These are phyloP conservation scores for Hymenoscyphus salicellus DNA, from an alignment of 2,329 filamentous ascomycete genomes.

Conservation along the genomic window DNA sequence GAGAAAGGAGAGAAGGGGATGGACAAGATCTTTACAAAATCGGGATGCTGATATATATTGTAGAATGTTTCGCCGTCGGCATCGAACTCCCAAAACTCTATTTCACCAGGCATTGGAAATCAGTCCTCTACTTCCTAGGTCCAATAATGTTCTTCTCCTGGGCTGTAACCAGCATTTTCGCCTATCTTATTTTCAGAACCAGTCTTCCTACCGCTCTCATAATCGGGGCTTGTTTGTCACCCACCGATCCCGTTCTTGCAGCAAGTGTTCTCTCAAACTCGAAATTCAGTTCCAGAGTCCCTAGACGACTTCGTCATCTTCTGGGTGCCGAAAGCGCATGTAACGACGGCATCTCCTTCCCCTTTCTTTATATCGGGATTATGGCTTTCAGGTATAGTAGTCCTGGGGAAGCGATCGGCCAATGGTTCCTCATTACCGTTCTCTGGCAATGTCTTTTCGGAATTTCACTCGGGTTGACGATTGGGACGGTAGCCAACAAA, in stretches of 20 bases:
- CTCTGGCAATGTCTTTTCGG: conserved; percentile 54
- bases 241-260: conserved; percentile 55
- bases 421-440: conserved; percentile 53
- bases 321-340: conserved; percentile 53
- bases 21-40: too few relatives aligned
- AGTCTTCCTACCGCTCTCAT: conserved; percentile 46
- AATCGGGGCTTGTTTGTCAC: conserved; percentile 53
- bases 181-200: conserved; percentile 44
- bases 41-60: too few relatives aligned
- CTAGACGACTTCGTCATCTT: conserved; percentile 49
- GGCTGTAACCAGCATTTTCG: conserved; percentile 47
- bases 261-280: conserved; percentile 52
- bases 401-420: conserved; percentile 42
- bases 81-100: conserved; percentile 60
- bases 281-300: conserved; percentile 51
- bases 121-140: conserved; percentile 28
- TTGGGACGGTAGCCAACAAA: conserved; percentile 48
- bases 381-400: conserved; percentile 42
- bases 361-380: conserved; percentile 54
- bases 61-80: conserved; percentile 66
- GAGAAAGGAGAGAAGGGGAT: too few relatives aligned
- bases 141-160: conserved; percentile 32
- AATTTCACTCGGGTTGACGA: conserved; percentile 44
- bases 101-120: conserved; percentile 32
- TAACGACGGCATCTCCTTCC: conserved; percentile 55